Base-by-base conservation (phyloP, 2,329 filamentous ascomycete species). In the Colletotrichum agaves region DNA sequence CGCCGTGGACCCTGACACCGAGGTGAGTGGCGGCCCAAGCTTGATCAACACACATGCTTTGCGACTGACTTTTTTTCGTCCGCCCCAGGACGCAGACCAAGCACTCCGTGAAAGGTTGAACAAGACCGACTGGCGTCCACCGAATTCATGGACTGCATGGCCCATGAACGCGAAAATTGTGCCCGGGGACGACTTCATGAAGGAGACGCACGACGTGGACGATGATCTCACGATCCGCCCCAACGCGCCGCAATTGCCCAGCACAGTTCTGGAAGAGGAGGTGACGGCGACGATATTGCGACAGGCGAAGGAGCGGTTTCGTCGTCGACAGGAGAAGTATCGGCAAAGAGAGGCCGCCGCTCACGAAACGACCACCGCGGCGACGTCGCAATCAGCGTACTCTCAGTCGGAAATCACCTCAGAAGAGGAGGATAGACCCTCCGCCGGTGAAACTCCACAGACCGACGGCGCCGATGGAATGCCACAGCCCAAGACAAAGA, bases 101-200 rank as follows among this genome's bases (percentile, higher is more conserved):
- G 27, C 59, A 35, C 59, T 69, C 3, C 50, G 57, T 5, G 62
- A 66, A 3, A 53, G 58, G 4, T 52, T 81, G 78, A 70, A 77
- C 23, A 63, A 67, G 21, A 65, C 71, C 15, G 72, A 74, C 49
- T 90, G 87, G 84, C 77, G 76, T 4, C 86, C 86, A 2, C 83
- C 87, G 0, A 87, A 85, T 66, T 71, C 75, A 4, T 98, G 95
- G 94, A 93, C 92, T 17, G 92, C 94, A 0, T 98, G 95, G 95
- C 95, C 95, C 4, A 77, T 97, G 74, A 83, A 84, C 19, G 82
- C 86, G 4, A 79, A 82, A 7, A 79, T 85, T 27, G 88, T 96
- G 7, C 92, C 92, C 2, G 79, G 82, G 15, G 81, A 83, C 13
- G 81, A 81, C 19, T 85, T 92, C 69, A 76, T 82, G 58, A 83